Evolutionary conservation across 2,329 filamentous ascomycete genomes (phyloP).

Genomic region (Fusarium buharicum): DNA sequence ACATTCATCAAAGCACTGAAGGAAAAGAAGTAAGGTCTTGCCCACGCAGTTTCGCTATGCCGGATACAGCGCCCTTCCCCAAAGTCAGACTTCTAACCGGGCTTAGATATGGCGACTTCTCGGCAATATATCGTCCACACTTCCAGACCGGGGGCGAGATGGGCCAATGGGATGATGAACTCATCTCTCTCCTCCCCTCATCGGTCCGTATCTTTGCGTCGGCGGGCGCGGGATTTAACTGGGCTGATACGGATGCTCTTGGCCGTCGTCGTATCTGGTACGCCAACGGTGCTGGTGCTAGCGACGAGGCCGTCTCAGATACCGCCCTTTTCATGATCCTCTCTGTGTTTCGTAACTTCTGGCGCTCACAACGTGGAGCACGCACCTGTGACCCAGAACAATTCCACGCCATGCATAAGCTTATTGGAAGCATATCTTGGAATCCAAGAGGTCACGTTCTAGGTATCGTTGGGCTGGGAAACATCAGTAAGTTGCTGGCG

Average conservation of each 20-base stretch:
- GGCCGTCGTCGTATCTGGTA: conserved; percentile 54
- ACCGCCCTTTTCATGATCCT: conserved; percentile 56
- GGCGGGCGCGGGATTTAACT: conserved; percentile 71
- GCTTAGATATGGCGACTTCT: conserved; percentile 41
- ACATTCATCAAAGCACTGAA: conserved; percentile 56
- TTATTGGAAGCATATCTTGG: conserved; percentile 52
- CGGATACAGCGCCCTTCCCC: background rate
- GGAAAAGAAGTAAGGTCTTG: conserved; percentile 42
- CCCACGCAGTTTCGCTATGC: background rate
- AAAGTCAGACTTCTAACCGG: no score
- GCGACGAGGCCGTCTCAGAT: conserved; percentile 57
- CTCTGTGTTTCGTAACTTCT: conserved; percentile 62
- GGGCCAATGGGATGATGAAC: conserved; percentile 68
- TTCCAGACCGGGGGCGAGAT: conserved; percentile 72
- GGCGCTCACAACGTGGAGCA: conserved; percentile 50
- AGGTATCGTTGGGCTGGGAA: conserved; percentile 63
- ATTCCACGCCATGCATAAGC: conserved; percentile 32
- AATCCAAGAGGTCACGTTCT: conserved; percentile 61
- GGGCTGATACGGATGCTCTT: conserved; percentile 65
- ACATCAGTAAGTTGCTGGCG: conserved; percentile 58
- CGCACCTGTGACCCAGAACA: conserved; percentile 33
- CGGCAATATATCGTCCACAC: conserved; percentile 65
- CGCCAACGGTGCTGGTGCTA: conserved; percentile 55
- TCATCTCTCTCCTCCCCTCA: conserved; percentile 63
- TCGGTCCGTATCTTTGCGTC: conserved; percentile 68